Evolutionary conservation across 2,329 filamentous ascomycete species (phyloP).

Genomic region (Dryadomyces quercivorus): DNA sequence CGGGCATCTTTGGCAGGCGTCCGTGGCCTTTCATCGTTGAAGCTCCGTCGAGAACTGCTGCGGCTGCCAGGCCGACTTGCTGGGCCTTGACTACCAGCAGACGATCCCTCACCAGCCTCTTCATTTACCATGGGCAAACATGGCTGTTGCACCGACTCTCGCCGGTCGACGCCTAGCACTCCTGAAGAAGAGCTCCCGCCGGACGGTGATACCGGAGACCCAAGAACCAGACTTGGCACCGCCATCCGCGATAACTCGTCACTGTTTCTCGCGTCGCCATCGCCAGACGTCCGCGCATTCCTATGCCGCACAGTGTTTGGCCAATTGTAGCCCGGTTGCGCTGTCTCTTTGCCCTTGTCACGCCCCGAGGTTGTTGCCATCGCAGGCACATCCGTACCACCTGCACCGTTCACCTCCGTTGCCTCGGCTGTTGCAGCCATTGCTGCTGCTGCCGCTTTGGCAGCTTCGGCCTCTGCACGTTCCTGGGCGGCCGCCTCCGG

Average conservation of each 20-base stretch:
- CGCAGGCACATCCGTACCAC: slow-evolving; percentile 13
- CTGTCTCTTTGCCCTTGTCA: slow-evolving; percentile 18
- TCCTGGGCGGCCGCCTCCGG: slow-evolving; percentile 58
- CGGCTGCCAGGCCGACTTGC: slow-evolving; percentile 25
- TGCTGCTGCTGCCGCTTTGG: slow-evolving; percentile 17
- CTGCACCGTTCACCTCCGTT: neutral
- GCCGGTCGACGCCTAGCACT: slow-evolving; percentile 23
- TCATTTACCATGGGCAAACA: slow-evolving; percentile 74
- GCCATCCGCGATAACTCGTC: neutral
- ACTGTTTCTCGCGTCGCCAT: neutral
- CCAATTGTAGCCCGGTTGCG: slow-evolving; percentile 24
- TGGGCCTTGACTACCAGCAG: slow-evolving; percentile 47
- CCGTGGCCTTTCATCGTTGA: slow-evolving; percentile 22
- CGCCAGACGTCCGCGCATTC: neutral
- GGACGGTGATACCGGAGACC: neutral
- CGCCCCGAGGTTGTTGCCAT: slow-evolving; percentile 47
- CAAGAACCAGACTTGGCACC: neutral
- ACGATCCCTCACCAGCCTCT: slow-evolving; percentile 68
- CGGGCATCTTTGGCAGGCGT: slow-evolving; percentile 30
- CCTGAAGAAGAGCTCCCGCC: neutral
- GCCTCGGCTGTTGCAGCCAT: slow-evolving; percentile 20
- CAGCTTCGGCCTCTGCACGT: slow-evolving; percentile 25
- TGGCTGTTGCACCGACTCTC: slow-evolving; percentile 39
- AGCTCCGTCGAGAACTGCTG: neutral
- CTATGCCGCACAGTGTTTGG: slow-evolving; percentile 21